Conservation (phyloP, 768 basidiomycete species). For the Leccinum olivaceopallidum region DNA sequence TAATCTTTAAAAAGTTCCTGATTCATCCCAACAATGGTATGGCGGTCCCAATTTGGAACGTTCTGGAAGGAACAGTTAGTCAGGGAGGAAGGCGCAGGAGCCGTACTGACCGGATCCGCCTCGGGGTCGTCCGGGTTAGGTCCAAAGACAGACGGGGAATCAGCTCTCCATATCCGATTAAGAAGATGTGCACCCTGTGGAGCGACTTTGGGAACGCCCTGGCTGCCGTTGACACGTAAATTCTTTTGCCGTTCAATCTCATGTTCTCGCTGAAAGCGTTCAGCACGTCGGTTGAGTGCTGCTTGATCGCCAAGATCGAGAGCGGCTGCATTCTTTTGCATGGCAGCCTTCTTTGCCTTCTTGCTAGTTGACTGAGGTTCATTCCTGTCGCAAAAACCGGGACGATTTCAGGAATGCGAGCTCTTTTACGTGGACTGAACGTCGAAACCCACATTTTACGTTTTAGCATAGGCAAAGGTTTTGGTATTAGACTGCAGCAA, state of each 20-base stretch:
- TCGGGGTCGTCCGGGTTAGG: slow-evolving; percentile 64
- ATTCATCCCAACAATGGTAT: slow-evolving; percentile 93
- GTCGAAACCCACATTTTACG: slow-evolving; percentile 61
- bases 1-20: slow-evolving; percentile 94
- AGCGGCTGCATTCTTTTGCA: slow-evolving; percentile 40
- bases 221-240: slow-evolving; percentile 32
- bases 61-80: slow-evolving; percentile 54
- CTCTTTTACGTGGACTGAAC: neutral
- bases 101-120: slow-evolving; percentile 60
- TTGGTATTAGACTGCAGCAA: slow-evolving; percentile 55
- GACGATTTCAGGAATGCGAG: slow-evolving; percentile 10
- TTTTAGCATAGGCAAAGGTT: slow-evolving; percentile 58
- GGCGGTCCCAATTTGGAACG: slow-evolving; percentile 94
- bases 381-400: slow-evolving; percentile 30
- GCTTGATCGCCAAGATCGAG: slow-evolving; percentile 66
- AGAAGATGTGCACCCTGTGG: slow-evolving; percentile 55
- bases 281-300: slow-evolving; percentile 74
- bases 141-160: slow-evolving; percentile 51
- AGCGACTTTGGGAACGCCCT: slow-evolving; percentile 43
- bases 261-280: slow-evolving; percentile 90
- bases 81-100: neutral
- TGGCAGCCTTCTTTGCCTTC: slow-evolving; percentile 60
- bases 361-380: slow-evolving; percentile 48
- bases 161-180: slow-evolving; percentile 42
- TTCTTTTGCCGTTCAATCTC: slow-evolving; percentile 76